Percentiles rank a stretch among this genome's conserved stretches.
phyloP scores from a whole-genome alignment of 805 yeast genomes.

The Sugiyamaella boreocaroliniensis region DNA sequence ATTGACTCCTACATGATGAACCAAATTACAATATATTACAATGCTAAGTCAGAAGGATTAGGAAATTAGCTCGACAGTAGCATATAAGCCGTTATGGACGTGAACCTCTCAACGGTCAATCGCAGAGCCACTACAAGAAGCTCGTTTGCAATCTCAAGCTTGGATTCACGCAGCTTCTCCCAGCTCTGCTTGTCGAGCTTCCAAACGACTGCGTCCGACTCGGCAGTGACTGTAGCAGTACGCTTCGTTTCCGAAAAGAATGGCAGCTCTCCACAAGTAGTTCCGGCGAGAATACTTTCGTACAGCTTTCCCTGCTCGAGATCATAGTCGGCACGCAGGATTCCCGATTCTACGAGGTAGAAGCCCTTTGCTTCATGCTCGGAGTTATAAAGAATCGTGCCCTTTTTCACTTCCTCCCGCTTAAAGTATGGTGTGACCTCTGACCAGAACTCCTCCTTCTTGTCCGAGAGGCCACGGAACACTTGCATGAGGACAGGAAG shows the following conservation, averaged over 20 bases:
- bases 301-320: constrained; percentile 41
- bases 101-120: constrained; percentile 63
- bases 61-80: constrained; percentile 41
- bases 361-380: constrained; percentile 47
- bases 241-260: constrained; percentile 34
- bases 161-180: constrained; percentile 34
- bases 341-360: constrained; percentile 54
- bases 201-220: constrained; percentile 65
- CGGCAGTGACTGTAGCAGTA: constrained; percentile 48
- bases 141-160: constrained; percentile 51
- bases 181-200: constrained; percentile 45
- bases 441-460: constrained; percentile 55
- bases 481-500: constrained; percentile 58
- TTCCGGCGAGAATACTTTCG: constrained; percentile 58
- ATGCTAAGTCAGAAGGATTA: not conserved
- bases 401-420: constrained; percentile 42
- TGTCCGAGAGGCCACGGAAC: constrained; percentile 51
- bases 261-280: constrained; percentile 63
- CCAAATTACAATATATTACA: not conserved
- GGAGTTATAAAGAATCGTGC: constrained; percentile 40
- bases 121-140: constrained; percentile 53
- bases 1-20: not conserved
- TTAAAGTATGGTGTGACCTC: constrained; percentile 51
- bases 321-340: constrained; percentile 45
- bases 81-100: constrained; percentile 68